Percentiles rank a stretch among this genome's conserved stretches.
Evolutionary conservation across 345 rosid species (phyloP).

Genomic region (Theobroma cacao): DNA sequence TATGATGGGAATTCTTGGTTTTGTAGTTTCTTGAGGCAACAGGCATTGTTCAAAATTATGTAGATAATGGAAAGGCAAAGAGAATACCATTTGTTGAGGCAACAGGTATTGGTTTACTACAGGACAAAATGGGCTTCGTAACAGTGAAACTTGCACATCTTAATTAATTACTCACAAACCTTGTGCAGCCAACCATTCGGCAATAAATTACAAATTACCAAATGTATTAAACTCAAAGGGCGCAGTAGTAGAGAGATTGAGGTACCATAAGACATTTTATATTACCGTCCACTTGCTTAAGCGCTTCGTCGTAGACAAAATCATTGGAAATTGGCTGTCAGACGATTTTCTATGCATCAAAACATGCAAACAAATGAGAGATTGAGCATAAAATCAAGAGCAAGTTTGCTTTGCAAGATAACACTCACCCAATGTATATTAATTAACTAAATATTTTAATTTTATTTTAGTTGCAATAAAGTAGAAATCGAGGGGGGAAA

Average conservation of each 20-base stretch:
- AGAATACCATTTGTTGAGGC: neutral
- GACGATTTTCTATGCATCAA: slow-evolving; percentile 9
- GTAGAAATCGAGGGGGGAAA: neutral
- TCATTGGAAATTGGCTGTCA: slow-evolving; percentile 6
- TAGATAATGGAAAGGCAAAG: neutral
- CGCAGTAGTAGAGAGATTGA: neutral
- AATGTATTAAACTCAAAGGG: neutral
- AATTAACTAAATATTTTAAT: neutral
- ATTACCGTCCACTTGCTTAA: slow-evolving; percentile 1
- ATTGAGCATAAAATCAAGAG: neutral
- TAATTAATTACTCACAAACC: neutral
- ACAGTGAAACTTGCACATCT: neutral
- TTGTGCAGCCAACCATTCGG: neutral
- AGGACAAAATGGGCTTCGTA: neutral
- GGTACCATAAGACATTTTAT: neutral
- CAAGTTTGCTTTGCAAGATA: neutral
- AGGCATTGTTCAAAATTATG: neutral
- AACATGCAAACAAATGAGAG: neutral
- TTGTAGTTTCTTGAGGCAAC: neutral
- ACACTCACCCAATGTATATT: neutral
- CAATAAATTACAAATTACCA: neutral
- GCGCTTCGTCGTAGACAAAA: neutral
- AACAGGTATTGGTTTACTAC: neutral
- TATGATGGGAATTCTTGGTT: neutral
- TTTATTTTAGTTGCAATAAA: neutral